phyloP scores from a whole-genome alignment of 257 asterid genomes.

The Voacanga thouarsii region DNA sequence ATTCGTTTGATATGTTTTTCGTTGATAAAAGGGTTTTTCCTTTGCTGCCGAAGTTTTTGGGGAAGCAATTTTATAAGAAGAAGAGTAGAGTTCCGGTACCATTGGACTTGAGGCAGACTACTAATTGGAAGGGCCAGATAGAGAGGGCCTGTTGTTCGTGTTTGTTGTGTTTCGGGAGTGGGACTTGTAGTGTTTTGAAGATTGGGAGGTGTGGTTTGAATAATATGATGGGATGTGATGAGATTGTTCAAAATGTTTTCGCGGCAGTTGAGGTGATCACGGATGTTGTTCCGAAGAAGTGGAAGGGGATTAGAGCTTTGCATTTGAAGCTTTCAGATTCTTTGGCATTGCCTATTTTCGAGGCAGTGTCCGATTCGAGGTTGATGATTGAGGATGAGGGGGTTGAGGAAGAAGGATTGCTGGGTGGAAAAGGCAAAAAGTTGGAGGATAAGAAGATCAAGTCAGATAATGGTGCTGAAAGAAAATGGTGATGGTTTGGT shows the following conservation, averaged over 20 bases:
- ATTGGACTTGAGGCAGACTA: slow-evolving; percentile 43
- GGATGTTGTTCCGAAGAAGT: slow-evolving; percentile 54
- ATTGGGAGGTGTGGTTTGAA: slow-evolving; percentile 53
- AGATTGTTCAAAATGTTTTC: slow-evolving; percentile 60
- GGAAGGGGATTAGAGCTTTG: slow-evolving; percentile 64
- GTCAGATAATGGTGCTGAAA: not conserved
- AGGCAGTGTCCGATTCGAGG: slow-evolving; percentile 2
- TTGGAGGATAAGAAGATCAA: slow-evolving; percentile 3
- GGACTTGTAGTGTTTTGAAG: slow-evolving; percentile 46
- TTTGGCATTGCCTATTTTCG: slow-evolving; percentile 71
- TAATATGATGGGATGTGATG: slow-evolving; percentile 25
- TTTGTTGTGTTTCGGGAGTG: slow-evolving; percentile 60
- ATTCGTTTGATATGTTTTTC: slow-evolving; percentile 56
- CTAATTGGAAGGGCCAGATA: slow-evolving; percentile 73
- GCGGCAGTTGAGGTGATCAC: slow-evolving; percentile 28
- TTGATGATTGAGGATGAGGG: not conserved
- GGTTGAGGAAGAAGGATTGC: not conserved
- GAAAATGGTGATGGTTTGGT: not conserved
- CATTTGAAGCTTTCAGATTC: slow-evolving; percentile 81
- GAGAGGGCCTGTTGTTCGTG: slow-evolving; percentile 46
- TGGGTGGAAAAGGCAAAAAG: not conserved
- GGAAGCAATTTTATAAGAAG: slow-evolving; percentile 72
- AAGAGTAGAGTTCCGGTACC: slow-evolving; percentile 68
- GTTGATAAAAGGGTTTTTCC: slow-evolving; percentile 40
- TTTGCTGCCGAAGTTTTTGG: slow-evolving; percentile 55